phyloP scores from a whole-genome alignment of 2,329 filamentous ascomycete genomes.

The Laburnicola sp. region DNA sequence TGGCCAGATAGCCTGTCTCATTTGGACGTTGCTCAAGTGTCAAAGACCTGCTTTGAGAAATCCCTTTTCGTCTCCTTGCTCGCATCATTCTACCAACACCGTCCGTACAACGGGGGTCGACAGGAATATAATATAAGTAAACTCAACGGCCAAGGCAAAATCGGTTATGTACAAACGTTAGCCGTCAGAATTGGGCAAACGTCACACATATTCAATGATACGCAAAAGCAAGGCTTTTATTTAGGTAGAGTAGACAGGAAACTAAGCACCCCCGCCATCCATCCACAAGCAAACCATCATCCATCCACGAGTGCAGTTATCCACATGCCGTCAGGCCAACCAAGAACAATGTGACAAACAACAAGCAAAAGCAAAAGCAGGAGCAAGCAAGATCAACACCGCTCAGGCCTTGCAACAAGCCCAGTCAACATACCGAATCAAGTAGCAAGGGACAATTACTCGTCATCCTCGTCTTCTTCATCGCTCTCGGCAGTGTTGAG shows the following conservation, averaged over 20 bases:
- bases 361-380: conserved; percentile 11
- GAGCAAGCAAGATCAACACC: too few relatives aligned
- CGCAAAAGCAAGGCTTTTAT: background rate
- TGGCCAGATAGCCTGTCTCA: too few relatives aligned
- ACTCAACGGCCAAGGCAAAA: too few relatives aligned
- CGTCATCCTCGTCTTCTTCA: conserved; percentile 31
- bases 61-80: too few relatives aligned
- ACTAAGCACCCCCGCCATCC: background rate
- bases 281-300: background rate
- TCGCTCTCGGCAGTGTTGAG: conserved; percentile 81
- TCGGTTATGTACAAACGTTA: too few relatives aligned
- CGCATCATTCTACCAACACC: too few relatives aligned
- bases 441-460: conserved; percentile 17
- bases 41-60: too few relatives aligned
- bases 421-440: background rate
- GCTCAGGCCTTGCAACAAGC: background rate
- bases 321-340: conserved; percentile 24
- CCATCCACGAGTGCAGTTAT: conserved; percentile 22
- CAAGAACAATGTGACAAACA: conserved; percentile 14
- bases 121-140: too few relatives aligned
- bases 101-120: too few relatives aligned
- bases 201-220: too few relatives aligned
- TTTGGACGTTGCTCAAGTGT: too few relatives aligned
- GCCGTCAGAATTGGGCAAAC: too few relatives aligned
- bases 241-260: background rate